These are phyloP conservation scores for Aspergillus hortae DNA, from an alignment of 2,329 filamentous ascomycete species.

Conservation along the genomic window DNA sequence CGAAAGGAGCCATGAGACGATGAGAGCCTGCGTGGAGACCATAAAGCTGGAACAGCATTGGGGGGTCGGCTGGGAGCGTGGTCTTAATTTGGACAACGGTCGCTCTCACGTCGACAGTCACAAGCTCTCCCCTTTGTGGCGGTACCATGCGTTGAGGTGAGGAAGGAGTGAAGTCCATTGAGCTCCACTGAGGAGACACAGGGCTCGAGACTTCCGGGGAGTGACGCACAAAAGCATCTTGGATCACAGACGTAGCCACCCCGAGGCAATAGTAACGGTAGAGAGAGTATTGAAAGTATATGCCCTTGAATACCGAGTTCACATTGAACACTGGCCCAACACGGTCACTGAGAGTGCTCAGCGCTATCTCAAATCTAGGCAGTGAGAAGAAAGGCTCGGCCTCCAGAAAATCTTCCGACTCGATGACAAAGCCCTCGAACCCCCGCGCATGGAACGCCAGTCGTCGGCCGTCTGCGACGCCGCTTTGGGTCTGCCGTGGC, in stretches of 20 bases:
- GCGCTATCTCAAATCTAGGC: slow-evolving; percentile 79
- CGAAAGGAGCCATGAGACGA: slow-evolving; percentile 80
- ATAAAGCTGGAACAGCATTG: slow-evolving; percentile 85
- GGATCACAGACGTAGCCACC: slow-evolving; percentile 72
- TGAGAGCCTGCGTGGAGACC: slow-evolving; percentile 78
- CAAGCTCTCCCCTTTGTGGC: slow-evolving; percentile 55
- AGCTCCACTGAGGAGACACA: slow-evolving; percentile 9
- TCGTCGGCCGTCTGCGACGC: slow-evolving; percentile 70
- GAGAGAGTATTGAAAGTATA: slow-evolving; percentile 85
- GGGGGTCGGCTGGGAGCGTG: slow-evolving; percentile 82
- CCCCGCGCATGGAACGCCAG: slow-evolving; percentile 77
- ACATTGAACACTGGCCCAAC: slow-evolving; percentile 87
- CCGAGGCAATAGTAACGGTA: slow-evolving; percentile 89
- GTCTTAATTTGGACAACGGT: slow-evolving; percentile 83
- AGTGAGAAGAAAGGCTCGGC: slow-evolving; percentile 80
- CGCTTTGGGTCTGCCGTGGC: slow-evolving; percentile 37
- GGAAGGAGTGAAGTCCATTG: slow-evolving; percentile 18
- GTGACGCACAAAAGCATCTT: slow-evolving; percentile 57
- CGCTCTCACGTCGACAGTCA: slow-evolving; percentile 78
- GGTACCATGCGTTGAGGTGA: slow-evolving; percentile 23
- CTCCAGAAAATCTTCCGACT: slow-evolving; percentile 80
- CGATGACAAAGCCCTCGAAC: slow-evolving; percentile 85
- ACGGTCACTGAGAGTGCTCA: slow-evolving; percentile 79
- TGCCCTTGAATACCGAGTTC: slow-evolving; percentile 72
- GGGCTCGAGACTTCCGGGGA: slow-evolving; percentile 14